Evolutionary conservation across 306 rosid species (phyloP), one percentile per base, ranked within the genome.

Genomic region (Ceratonia siliqua): DNA sequence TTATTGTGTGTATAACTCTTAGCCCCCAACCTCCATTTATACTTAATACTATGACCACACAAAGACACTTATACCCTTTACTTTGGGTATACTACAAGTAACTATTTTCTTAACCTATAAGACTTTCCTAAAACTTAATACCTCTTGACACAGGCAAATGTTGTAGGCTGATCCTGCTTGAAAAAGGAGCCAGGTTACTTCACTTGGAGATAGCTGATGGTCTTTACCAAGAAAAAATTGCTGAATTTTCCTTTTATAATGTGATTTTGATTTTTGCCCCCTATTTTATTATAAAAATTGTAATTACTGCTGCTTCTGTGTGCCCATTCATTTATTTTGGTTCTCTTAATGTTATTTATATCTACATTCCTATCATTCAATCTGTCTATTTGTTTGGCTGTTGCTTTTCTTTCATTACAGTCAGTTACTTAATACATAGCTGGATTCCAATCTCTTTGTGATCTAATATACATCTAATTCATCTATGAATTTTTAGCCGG

Each of bases 401-500:
- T 59, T 78, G 50, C 62, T 69, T 55, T 80, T 50, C 22, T 78
- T 33, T 76, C 32, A 33, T 70, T 74, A 68, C 22, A 62, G 53
- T 73, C 8, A 66, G 73, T 59, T 84, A 55, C 53, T 68, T 73
- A 57, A 72, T 72, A 15, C 1, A 46, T 66, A 27, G 43, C 42
- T 74, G 64, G 39, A 63, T 80, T 62, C 41, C 67, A 57, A 43
- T 54, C 36, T 70, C 74, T 77, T 68, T 36, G 12, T 79, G 62
- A 61, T 73, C 54, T 70, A 45, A 83, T 70, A 43, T 77, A 33
- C 36, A 21, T 72, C 58, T 73, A 56, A 55, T 69, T 80, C 80
- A 10, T 85, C 36, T 78, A 41, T 72, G 62, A 67, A 68, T 72
- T 70, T 68, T 52, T 75, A 94, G 99, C 89, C 92, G 15, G 99